Conservation (phyloP, 129 eudicot species). For the Tagetes erecta region DNA sequence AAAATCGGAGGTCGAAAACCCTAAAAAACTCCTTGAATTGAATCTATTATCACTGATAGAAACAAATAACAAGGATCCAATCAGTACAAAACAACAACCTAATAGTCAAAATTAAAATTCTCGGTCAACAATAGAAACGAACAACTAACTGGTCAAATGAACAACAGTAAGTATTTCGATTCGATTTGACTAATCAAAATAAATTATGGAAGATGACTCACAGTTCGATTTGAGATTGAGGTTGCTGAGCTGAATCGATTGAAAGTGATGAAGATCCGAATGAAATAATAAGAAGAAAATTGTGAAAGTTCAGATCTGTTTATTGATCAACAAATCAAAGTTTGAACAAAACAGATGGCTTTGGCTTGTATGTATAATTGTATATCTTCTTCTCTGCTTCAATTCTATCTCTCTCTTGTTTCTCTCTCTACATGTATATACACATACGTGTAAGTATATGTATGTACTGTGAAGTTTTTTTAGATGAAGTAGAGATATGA, state of each 20-base stretch:
- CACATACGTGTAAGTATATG: background rate
- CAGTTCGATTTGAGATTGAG: constrained; percentile 37
- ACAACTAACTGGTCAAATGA: constrained; percentile 29
- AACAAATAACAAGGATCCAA: background rate
- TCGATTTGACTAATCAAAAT: background rate
- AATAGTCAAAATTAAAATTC: constrained; percentile 28
- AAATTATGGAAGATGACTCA: constrained; percentile 20
- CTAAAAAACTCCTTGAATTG: constrained; percentile 11
- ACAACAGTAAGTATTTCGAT: constrained; percentile 13
- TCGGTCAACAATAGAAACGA: constrained; percentile 36
- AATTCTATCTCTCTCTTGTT: background rate
- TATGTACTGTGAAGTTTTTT: constrained; percentile 9
- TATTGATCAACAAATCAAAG: constrained; percentile 42
- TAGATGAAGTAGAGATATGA: constrained; percentile 10
- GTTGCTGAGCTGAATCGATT: constrained; percentile 28
- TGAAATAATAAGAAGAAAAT: constrained; percentile 16
- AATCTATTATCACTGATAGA: background rate
- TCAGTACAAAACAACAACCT: constrained; percentile 4
- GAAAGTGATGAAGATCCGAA: constrained; percentile 44
- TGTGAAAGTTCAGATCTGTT: constrained; percentile 54
- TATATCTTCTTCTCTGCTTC: background rate
- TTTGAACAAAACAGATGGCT: background rate
- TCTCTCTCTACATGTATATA: background rate
- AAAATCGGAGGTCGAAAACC: constrained; percentile 46
- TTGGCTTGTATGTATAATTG: background rate